Percentiles rank a stretch among this genome's conserved stretches.
Conservation (phyloP, 192 early-diverging fungal genomes). For the Paraglomus brasilianum region DNA sequence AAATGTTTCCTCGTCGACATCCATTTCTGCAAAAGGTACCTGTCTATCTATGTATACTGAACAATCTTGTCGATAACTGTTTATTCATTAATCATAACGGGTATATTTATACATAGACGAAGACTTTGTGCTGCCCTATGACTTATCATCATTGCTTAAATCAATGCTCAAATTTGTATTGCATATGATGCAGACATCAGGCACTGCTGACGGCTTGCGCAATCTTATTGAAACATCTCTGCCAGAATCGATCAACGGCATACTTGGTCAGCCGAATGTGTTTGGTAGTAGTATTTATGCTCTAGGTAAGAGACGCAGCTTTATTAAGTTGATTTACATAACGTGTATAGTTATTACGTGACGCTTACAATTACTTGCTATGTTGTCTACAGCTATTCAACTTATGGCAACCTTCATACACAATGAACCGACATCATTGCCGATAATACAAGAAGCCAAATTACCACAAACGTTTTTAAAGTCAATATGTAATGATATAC, state of each 20-base stretch:
- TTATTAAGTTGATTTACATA: neutral
- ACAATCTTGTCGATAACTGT: neutral
- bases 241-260: constrained; percentile 67
- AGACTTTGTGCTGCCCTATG: constrained; percentile 56
- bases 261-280: constrained; percentile 71
- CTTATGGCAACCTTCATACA: constrained; percentile 95
- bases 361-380: constrained; percentile 31
- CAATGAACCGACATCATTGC: constrained; percentile 94
- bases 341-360: neutral
- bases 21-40: neutral
- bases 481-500: constrained; percentile 66
- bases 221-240: constrained; percentile 91
- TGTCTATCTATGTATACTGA: neutral
- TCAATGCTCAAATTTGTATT: constrained; percentile 88
- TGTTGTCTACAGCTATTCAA: constrained; percentile 77
- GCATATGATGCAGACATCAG: constrained; percentile 93
- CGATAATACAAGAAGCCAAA: constrained; percentile 90
- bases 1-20: neutral
- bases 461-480: constrained; percentile 83
- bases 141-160: constrained; percentile 75
- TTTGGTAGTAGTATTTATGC: constrained; percentile 87
- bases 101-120: constrained; percentile 36
- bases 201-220: constrained; percentile 85
- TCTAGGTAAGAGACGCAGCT: constrained; percentile 49
- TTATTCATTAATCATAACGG: neutral